Evolutionary conservation across 257 asterid genomes (phyloP), one percentile per base, ranked within the genome.

Genomic region (Eucommia ulmoides): DNA sequence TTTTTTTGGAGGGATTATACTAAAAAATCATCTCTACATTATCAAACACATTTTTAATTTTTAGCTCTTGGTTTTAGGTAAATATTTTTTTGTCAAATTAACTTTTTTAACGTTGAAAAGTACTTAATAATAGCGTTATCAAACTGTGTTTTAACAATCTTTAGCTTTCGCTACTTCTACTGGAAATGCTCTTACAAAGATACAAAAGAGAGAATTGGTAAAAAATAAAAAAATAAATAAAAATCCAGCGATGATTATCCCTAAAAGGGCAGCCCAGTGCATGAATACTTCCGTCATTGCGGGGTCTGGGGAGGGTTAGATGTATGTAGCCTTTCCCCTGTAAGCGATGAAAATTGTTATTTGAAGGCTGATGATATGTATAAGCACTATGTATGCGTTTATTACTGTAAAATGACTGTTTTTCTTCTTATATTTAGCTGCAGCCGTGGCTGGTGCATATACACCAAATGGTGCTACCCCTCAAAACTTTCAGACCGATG

Each of bases 401-500:
- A 38, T 15, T 38, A 18, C 10, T 3, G 17, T 18, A 6, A 38
- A 7, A 38, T 8, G 16, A 15, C n/a, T 8, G n/a, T 38, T 14
- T 57, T 33, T 3, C 33, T 50, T 66, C 59, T 33, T 45, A 63
- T 52, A 26, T 70, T 61, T 75, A 83, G 99, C 89, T 56, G 95
- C 79, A 41, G 45, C 72, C 47, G 78, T 91, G 61, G 54, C 95
- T n/a, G 99, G 95, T 63, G 97, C 94, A 69, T 70, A 65, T 72
- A 73, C 87, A 25, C 33, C 80, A 54, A 86, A 79, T 64, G 94
- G 95, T 62, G 46, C 50, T 63, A 56, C 53, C 25, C 56, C 79
- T 41, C 86, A 79, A 58, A 81, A 75, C 44, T 78, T 63, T 23
- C 77, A 81, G 69, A 50, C 81, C 52, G 93, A 79, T 56, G 59